Evolutionary conservation across 1,139 yeast species (phyloP).

Genomic region (Hansenula sp.): DNA sequence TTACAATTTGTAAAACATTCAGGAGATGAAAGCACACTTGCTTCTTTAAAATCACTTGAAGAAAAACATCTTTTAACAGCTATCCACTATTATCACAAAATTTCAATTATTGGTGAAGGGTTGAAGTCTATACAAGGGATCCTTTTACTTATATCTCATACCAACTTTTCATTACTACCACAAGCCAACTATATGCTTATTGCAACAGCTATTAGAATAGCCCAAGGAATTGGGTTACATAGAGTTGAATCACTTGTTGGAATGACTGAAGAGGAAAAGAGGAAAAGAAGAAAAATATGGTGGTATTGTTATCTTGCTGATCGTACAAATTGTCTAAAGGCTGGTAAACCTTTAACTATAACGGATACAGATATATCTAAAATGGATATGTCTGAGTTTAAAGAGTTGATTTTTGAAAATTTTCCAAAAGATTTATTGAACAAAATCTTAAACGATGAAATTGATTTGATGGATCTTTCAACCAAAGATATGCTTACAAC

Average conservation of each 20-base stretch:
- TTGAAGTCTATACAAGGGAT: constrained; percentile 46
- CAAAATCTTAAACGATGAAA: neutral
- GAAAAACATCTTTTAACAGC: constrained; percentile 24
- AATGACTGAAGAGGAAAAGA: constrained; percentile 34
- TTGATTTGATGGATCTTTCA: neutral
- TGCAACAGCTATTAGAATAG: constrained; percentile 52
- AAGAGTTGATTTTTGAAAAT: neutral
- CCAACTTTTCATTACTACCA: constrained; percentile 41
- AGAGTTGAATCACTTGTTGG: constrained; percentile 45
- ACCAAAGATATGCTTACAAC: neutral
- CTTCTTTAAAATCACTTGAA: constrained; percentile 3
- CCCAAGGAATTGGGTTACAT: constrained; percentile 65
- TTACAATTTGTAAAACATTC: constrained; percentile 4
- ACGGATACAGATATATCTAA: constrained; percentile 46
- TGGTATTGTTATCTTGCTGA: constrained; percentile 54
- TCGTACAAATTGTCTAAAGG: constrained; percentile 47
- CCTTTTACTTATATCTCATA: constrained; percentile 38
- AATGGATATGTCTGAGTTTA: constrained; percentile 3
- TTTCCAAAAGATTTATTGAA: neutral
- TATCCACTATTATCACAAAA: constrained; percentile 43
- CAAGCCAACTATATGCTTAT: constrained; percentile 41
- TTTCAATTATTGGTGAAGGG: constrained; percentile 47
- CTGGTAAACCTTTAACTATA: constrained; percentile 59
- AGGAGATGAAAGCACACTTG: neutral
- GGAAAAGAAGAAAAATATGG: constrained; percentile 43